Evolutionary conservation across 169 alveolate species (phyloP).

Genomic region (Cryptosporidium sp.): DNA sequence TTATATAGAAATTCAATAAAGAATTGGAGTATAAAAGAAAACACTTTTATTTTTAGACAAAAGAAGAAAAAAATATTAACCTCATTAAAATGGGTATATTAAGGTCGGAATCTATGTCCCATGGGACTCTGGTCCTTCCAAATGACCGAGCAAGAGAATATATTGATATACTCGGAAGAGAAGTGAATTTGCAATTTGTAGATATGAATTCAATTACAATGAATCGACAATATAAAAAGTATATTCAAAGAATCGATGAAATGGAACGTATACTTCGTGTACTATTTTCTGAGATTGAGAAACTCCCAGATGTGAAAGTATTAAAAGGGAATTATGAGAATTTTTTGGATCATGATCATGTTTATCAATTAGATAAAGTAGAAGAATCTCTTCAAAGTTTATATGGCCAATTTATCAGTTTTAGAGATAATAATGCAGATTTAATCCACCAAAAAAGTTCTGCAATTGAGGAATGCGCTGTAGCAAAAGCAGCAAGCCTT

Average conservation of each 20-base stretch:
- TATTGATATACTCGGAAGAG: conserved; percentile 88
- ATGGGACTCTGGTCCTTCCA: conserved; percentile 93
- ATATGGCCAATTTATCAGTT: conserved; percentile 90
- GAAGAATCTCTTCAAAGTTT: conserved; percentile 88
- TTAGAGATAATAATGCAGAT: conserved; percentile 86
- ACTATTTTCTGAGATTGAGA: conserved; percentile 84
- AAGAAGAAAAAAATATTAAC: not conserved
- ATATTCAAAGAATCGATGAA: conserved; percentile 91
- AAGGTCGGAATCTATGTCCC: conserved; percentile 89
- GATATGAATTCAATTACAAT: conserved; percentile 88
- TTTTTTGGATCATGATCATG: conserved; percentile 85
- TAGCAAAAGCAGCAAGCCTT: conserved; percentile 80
- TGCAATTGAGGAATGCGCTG: conserved; percentile 87
- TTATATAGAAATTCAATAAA: not conserved
- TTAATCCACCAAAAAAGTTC: conserved; percentile 85
- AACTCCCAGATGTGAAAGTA: conserved; percentile 82
- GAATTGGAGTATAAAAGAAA: not conserved
- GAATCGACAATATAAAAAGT: conserved; percentile 90
- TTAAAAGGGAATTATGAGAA: conserved; percentile 84
- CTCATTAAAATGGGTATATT: conserved; percentile 73
- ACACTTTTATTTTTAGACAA: not conserved
- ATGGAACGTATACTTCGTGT: conserved; percentile 91
- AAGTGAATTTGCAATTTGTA: conserved; percentile 87
- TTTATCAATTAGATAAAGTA: conserved; percentile 87
- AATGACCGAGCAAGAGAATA: conserved; percentile 91